Conservation (phyloP, 805 yeast species). For the Ogataea pini region DNA sequence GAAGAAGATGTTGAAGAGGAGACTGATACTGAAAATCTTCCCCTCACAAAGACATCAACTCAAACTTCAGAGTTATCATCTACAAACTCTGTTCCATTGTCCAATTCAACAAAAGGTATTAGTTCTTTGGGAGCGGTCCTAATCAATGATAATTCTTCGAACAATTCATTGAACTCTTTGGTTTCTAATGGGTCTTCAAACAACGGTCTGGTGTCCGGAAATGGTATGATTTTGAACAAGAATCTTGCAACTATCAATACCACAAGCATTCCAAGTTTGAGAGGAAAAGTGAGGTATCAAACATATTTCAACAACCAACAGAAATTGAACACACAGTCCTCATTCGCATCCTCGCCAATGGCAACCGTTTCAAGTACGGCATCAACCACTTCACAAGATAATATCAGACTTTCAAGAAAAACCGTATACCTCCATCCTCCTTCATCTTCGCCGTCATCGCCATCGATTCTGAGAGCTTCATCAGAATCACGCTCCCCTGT, state of each 20-base stretch:
- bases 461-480: slow-evolving; percentile 15
- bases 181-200: slow-evolving; percentile 23
- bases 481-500: slow-evolving; percentile 33
- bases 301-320: slow-evolving; percentile 33
- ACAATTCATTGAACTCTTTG: slow-evolving; percentile 30
- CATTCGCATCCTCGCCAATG: slow-evolving; percentile 19
- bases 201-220: slow-evolving; percentile 3
- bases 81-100: slow-evolving; percentile 20
- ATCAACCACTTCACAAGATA: slow-evolving; percentile 13
- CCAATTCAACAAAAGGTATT: slow-evolving; percentile 18
- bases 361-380: slow-evolving; percentile 12
- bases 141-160: slow-evolving; percentile 27
- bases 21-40: slow-evolving; percentile 8
- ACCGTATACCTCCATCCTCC: slow-evolving; percentile 12
- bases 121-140: slow-evolving; percentile 21
- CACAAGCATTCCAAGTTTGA: slow-evolving; percentile 29
- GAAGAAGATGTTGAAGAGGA: slow-evolving; percentile 30
- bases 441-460: slow-evolving; percentile 16
- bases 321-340: slow-evolving; percentile 23
- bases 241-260: slow-evolving; percentile 19
- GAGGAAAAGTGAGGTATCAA: slow-evolving; percentile 36
- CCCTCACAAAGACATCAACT: slow-evolving; percentile 16
- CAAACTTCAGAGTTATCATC: slow-evolving; percentile 26
- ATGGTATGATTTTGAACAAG: slow-evolving; percentile 14
- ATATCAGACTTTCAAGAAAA: slow-evolving; percentile 10